Percentiles rank a stretch among this genome's conserved stretches.
phyloP scores from a whole-genome alignment of 129 eudicot species.

The Apium graveolens region DNA sequence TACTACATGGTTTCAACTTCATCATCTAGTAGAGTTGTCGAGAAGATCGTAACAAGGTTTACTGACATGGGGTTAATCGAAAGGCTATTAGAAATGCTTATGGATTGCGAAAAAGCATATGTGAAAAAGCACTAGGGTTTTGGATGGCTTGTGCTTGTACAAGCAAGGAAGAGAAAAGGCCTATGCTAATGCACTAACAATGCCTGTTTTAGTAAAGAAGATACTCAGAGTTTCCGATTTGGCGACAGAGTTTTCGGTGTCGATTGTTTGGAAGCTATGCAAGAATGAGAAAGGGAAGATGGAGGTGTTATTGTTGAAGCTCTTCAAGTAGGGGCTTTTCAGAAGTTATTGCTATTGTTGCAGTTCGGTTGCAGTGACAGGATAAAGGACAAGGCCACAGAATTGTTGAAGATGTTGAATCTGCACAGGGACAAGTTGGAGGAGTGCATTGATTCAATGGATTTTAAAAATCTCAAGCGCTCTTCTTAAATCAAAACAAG shows the following conservation, averaged over 20 bases:
- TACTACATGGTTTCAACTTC: slow-evolving; percentile 37
- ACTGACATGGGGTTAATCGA: slow-evolving; percentile 31
- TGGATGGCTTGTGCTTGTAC: slow-evolving; percentile 42
- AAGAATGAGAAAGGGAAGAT: slow-evolving; percentile 34
- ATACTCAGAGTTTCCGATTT: slow-evolving; percentile 43
- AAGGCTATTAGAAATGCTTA: slow-evolving; percentile 50
- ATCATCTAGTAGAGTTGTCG: slow-evolving; percentile 11
- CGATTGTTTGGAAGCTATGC: slow-evolving; percentile 43
- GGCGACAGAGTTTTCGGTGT: slow-evolving; percentile 51
- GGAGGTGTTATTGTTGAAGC: slow-evolving; percentile 36
- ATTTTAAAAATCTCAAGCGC: slow-evolving; percentile 60
- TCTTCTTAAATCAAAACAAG: slow-evolving; percentile 29
- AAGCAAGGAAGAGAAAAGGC: slow-evolving; percentile 47
- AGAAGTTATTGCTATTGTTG: slow-evolving; percentile 54
- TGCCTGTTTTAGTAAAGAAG: slow-evolving; percentile 62
- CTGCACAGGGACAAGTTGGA: slow-evolving; percentile 43
- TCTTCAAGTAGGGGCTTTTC: slow-evolving; percentile 62
- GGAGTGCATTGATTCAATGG: slow-evolving; percentile 69
- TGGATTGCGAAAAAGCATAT: slow-evolving; percentile 36
- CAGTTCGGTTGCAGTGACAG: slow-evolving; percentile 49
- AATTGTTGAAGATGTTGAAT: slow-evolving; percentile 53
- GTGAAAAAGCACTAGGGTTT: slow-evolving; percentile 53
- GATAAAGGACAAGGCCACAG: slow-evolving; percentile 55
- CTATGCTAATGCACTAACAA: slow-evolving; percentile 27
- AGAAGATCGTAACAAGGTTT: slow-evolving; percentile 15